Evolutionary conservation across 768 basidiomycete species (phyloP), one percentile per base, ranked within the genome.

Genomic region (Mrakia frigida): DNA sequence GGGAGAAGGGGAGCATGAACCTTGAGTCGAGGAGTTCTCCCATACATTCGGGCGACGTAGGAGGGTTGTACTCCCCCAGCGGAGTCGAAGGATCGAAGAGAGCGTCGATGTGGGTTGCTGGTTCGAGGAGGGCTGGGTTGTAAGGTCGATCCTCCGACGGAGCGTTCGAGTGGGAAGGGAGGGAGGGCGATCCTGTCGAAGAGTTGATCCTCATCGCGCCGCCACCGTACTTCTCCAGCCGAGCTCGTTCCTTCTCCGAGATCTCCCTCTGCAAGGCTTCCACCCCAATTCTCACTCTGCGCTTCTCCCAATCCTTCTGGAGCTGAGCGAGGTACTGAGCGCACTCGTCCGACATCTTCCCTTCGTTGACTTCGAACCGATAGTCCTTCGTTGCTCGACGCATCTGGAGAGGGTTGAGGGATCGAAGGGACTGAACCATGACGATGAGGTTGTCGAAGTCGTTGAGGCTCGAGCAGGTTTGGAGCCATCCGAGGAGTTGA

Each of bases 241-340:
- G 28, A 2, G 39, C 63, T 13, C 69, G 63, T 56, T 77, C 56
- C 73, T 78, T 73, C 39, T 61, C 73, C 41, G 73, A 74, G 4
- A 92, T 91, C 88, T 94, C 92, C 84, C 90, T 91, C 77, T 91
- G 89, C 46, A 94, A 85, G 13, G 90, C 90, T 80, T 93, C 90
- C 13, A 96, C 93, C 5, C 93, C 92, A 43, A 92, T 85, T 81
- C 93, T 92, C 43, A 95, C 89, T 61, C 94, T 87, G 82, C 93
- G 91, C 75, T 92, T 86, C 83, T 99, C 96, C 96, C 96, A 99
- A 82, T 98, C 95, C 81, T 93, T 95, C 84, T 98, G 95, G 13
- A 99, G 86, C 80, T 98, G 96, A 3, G 89, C 91, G 37, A 98
- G 87, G 80, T 98, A 98, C 84, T 97, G 93, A 53, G 88, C 86